Percentiles rank a stretch among this genome's conserved stretches.
phyloP scores from a whole-genome alignment of 768 basidiomycete genomes.

The Mycena rosella region DNA sequence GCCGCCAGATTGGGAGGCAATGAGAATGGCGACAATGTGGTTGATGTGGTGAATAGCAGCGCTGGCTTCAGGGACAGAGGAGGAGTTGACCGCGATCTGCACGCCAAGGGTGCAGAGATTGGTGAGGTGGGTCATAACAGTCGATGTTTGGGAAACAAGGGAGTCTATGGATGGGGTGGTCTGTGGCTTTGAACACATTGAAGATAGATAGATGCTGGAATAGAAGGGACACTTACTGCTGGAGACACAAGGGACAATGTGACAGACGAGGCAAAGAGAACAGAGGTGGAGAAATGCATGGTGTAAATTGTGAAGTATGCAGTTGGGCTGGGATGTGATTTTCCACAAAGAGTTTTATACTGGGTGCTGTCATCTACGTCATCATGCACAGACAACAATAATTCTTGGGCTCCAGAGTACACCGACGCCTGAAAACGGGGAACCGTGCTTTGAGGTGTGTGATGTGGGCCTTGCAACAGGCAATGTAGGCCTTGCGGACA shows the following conservation, averaged over 20 bases:
- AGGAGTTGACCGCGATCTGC: constrained; percentile 1
- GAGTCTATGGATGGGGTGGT: neutral
- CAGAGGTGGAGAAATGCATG: constrained; percentile 30
- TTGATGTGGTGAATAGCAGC: constrained; percentile 11
- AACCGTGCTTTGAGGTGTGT: neutral
- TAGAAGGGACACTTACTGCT: neutral
- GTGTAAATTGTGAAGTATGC: neutral
- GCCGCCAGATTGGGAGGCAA: constrained; percentile 1
- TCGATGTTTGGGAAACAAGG: constrained; percentile 6
- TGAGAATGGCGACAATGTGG: constrained; percentile 3
- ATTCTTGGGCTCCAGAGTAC: neutral
- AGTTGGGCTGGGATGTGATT: neutral
- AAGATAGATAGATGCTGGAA: neutral
- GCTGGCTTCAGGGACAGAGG: neutral
- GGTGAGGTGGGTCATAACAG: neutral
- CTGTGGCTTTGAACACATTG: constrained; percentile 2
- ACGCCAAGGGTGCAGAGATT: constrained; percentile 10
- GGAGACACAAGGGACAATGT: constrained; percentile 22
- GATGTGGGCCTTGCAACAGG: neutral
- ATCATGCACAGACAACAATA: neutral
- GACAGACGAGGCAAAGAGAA: constrained; percentile 23
- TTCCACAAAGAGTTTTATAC: constrained; percentile 10
- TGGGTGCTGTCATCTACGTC: neutral
- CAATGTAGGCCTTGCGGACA: constrained; percentile 4
- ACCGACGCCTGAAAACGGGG: constrained; percentile 20